phyloP scores from a whole-genome alignment of 495 filamentous ascomycete genomes.

The Neurospora hispaniola region DNA sequence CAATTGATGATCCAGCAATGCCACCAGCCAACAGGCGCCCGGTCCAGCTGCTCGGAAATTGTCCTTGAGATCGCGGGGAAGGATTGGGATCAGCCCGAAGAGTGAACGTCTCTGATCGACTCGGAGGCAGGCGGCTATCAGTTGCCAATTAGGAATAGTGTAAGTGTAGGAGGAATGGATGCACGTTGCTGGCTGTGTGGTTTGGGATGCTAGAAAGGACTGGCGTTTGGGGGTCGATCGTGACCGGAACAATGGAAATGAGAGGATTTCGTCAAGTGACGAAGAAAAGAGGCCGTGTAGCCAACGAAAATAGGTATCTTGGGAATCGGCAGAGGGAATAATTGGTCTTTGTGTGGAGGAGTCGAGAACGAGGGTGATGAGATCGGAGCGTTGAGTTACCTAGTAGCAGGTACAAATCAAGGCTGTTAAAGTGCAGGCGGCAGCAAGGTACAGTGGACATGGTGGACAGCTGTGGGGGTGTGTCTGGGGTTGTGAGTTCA shows the following conservation, averaged over 20 bases:
- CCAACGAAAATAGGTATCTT: not conserved
- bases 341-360: not conserved
- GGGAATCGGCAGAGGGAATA: not conserved
- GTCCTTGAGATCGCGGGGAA: not conserved
- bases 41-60: constrained; percentile 14
- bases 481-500: constrained; percentile 6
- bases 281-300: not conserved
- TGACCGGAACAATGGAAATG: not conserved
- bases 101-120: not conserved
- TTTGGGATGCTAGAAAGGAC: not conserved
- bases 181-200: not conserved
- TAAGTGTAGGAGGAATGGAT: not conserved
- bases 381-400: not conserved
- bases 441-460: not conserved
- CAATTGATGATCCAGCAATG: too few species aligned
- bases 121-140: not conserved
- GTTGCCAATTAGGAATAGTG: not conserved
- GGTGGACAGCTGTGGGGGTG: not conserved
- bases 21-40: constrained; percentile 11
- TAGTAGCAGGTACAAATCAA: not conserved
- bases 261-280: not conserved
- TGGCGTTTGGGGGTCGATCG: not conserved
- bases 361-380: not conserved
- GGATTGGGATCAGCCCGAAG: not conserved
- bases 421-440: not conserved